A percentile compares a stretch with the other conserved stretches of the same genome.
These are phyloP conservation scores for Daldinia caldariorum DNA, from an alignment of 495 filamentous ascomycete species.

Conservation along the genomic window DNA sequence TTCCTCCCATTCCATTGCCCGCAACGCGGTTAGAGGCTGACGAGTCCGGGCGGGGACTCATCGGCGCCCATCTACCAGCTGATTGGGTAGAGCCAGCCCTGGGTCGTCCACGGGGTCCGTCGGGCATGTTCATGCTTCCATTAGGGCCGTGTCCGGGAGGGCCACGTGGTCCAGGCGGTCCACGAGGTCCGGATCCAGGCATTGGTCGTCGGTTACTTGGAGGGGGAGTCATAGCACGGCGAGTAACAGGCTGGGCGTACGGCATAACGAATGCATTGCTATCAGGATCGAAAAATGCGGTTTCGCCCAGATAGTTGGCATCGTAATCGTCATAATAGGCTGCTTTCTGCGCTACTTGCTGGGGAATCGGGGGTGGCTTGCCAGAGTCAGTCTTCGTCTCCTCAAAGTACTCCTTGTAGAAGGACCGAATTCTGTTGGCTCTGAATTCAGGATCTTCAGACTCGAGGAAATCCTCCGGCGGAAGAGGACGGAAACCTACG, in stretches of 20 bases:
- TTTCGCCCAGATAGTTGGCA: constrained; percentile 68
- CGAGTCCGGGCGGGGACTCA: constrained; percentile 68
- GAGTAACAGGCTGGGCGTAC: constrained; percentile 82
- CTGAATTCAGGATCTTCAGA: constrained; percentile 93
- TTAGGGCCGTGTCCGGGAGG: constrained; percentile 54
- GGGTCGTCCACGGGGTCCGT: constrained; percentile 51
- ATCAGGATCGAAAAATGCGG: constrained; percentile 77
- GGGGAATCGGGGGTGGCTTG: constrained; percentile 52
- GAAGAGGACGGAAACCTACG: constrained; percentile 90
- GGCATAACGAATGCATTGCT: constrained; percentile 78
- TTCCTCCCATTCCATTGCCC: constrained; percentile 30
- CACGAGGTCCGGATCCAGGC: constrained; percentile 48
- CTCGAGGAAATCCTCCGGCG: constrained; percentile 72
- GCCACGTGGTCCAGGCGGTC: constrained; percentile 49
- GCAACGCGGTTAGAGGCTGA: constrained; percentile 67
- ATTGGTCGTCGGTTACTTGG: constrained; percentile 74
- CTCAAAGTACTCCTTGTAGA: constrained; percentile 99
- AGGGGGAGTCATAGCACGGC: constrained; percentile 97
- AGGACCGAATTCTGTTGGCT: constrained; percentile 95
- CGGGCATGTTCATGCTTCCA: constrained; percentile 50
- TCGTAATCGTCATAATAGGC: constrained; percentile 77
- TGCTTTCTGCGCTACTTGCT: constrained; percentile 39
- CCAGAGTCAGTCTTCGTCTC: constrained; percentile 72
- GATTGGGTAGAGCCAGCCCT: constrained; percentile 58
- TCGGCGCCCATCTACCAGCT: constrained; percentile 43